phyloP scores from a whole-genome alignment of 106 monocot genomes.

The Gastrodia elata region DNA sequence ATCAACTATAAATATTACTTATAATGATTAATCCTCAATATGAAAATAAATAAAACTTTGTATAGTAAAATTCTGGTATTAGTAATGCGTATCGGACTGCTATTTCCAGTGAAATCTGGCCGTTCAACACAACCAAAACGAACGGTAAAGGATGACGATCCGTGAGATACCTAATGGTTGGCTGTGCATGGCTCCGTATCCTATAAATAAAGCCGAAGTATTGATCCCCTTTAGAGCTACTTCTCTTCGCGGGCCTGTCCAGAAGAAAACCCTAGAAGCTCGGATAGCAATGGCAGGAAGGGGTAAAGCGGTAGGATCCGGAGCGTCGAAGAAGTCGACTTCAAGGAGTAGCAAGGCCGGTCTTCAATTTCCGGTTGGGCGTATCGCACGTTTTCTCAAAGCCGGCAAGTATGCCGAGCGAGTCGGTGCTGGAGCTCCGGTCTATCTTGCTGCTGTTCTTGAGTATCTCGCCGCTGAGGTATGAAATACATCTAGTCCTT shows the following conservation, averaged over 20 bases:
- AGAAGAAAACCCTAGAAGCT: not conserved
- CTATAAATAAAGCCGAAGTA: not conserved
- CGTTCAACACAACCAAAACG: not conserved
- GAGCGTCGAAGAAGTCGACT: conserved; percentile 11
- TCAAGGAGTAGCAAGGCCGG: conserved; percentile 48
- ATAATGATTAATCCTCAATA: too few relatives aligned
- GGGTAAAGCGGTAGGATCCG: conserved; percentile 17
- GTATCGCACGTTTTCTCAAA: conserved; percentile 59
- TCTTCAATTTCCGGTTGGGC: conserved; percentile 59
- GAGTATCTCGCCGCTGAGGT: conserved; percentile 37
- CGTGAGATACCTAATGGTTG: not conserved
- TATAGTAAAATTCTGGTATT: too few relatives aligned
- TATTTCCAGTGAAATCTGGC: not conserved
- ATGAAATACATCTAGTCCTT: not conserved
- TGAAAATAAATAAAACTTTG: too few relatives aligned
- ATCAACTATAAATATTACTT: too few relatives aligned
- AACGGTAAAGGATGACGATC: conserved; percentile 2
- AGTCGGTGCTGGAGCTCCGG: conserved; percentile 40
- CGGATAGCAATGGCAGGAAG: conserved; percentile 13
- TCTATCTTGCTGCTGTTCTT: conserved; percentile 32
- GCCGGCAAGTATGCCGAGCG: conserved; percentile 52
- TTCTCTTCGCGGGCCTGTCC: not conserved
- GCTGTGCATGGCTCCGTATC: not conserved
- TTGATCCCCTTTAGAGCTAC: not conserved
- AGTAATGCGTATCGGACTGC: too few relatives aligned